Evolutionary conservation across 2,329 filamentous ascomycete species (phyloP).

Genomic region (Stemphylium lycopersici): DNA sequence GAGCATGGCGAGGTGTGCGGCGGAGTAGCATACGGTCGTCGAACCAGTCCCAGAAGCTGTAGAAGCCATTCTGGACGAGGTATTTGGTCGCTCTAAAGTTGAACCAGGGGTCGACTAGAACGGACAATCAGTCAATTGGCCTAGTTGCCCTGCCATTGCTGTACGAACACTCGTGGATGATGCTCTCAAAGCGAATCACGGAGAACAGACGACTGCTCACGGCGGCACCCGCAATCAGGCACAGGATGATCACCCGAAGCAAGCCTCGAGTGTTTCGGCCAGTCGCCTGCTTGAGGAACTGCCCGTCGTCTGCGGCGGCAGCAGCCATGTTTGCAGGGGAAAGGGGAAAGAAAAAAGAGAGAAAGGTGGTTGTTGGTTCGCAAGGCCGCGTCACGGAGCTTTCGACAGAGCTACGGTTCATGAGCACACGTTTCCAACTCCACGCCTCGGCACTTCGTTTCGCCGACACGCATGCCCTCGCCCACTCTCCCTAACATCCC

Average conservation of each 20-base stretch:
- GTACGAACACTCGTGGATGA: conserved; percentile 97
- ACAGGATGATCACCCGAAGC: conserved; percentile 87
- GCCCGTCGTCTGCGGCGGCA: conserved; percentile 42
- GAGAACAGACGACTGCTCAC: conserved; percentile 95
- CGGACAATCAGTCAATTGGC: conserved; percentile 33
- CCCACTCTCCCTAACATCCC: neutral
- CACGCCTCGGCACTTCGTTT: conserved; percentile 31
- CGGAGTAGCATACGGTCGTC: conserved; percentile 75
- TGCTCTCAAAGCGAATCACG: conserved; percentile 98
- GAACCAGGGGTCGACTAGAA: conserved; percentile 96
- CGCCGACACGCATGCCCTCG: conserved; percentile 20
- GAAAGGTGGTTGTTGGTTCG: conserved; percentile 34
- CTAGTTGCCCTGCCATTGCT: conserved; percentile 1
- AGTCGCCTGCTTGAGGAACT: conserved; percentile 77
- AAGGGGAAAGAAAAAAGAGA: conserved; percentile 24
- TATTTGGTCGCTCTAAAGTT: conserved; percentile 99
- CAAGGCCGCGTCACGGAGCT: conserved; percentile 47
- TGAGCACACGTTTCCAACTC: conserved; percentile 38
- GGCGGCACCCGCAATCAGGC: conserved; percentile 87
- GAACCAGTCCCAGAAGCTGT: conserved; percentile 99
- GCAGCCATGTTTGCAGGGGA: conserved; percentile 45
- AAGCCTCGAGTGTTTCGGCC: conserved; percentile 82
- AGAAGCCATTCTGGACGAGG: conserved; percentile 94
- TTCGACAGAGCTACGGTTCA: conserved; percentile 28
- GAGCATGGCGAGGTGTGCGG: conserved; percentile 8